Evolutionary conservation across 805 yeast species (phyloP).

Genomic region (Cyberlindnera lachancei): DNA sequence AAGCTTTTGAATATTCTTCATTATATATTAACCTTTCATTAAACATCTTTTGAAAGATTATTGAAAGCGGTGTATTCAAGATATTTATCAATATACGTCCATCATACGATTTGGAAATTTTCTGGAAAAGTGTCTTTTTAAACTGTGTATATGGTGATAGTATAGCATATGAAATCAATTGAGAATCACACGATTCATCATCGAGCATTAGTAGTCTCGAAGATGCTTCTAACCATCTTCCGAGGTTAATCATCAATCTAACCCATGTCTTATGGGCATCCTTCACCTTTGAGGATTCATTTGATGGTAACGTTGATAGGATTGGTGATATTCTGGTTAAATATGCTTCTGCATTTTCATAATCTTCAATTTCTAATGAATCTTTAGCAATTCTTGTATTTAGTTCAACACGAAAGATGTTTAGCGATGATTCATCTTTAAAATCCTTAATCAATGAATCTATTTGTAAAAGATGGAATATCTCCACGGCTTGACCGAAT

Average conservation of each 20-base stretch:
- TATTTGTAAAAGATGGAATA: constrained; percentile 9
- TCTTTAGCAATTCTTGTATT: constrained; percentile 15
- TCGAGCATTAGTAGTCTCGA: constrained; percentile 10
- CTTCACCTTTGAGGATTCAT: neutral
- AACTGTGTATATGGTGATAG: constrained; percentile 9
- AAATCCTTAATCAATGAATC: constrained; percentile 15
- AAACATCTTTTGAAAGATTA: constrained; percentile 12
- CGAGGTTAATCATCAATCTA: constrained; percentile 13
- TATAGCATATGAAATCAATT: constrained; percentile 9
- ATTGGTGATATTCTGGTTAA: constrained; percentile 14
- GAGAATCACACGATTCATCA: constrained; percentile 7
- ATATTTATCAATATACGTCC: constrained; percentile 3
- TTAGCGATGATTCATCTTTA: constrained; percentile 4
- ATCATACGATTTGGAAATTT: constrained; percentile 8
- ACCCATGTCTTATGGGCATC: constrained; percentile 8
- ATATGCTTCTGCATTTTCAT: constrained; percentile 17
- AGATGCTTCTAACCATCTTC: constrained; percentile 18
- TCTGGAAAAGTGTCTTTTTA: constrained; percentile 7
- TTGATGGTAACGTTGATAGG: constrained; percentile 1
- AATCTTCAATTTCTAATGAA: constrained; percentile 8
- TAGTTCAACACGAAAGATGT: constrained; percentile 10
- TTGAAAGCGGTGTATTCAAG: constrained; percentile 5
- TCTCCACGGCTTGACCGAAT: constrained; percentile 5
- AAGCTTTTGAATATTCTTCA: constrained; percentile 6
- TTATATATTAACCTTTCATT: constrained; percentile 10